phyloP scores from a whole-genome alignment of 2,329 filamentous ascomycete genomes.

The Stagonosporopsis cucurbitacearum region DNA sequence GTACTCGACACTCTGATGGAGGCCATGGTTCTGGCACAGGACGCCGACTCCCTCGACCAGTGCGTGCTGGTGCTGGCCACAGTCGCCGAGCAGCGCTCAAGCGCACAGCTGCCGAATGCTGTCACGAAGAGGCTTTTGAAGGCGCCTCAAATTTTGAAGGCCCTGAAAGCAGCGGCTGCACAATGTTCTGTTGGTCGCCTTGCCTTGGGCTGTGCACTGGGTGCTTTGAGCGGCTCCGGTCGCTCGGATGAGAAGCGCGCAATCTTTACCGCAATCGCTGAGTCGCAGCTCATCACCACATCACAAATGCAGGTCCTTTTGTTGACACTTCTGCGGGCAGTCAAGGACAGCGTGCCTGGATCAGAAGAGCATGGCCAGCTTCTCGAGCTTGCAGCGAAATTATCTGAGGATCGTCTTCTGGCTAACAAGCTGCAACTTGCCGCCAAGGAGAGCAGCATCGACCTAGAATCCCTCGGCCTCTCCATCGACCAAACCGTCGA shows the following conservation, averaged over 20 bases:
- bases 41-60: conserved; percentile 71
- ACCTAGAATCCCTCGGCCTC: conserved; percentile 68
- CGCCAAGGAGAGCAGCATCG: conserved; percentile 70
- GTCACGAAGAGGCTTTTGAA: conserved; percentile 74
- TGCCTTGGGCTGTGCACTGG: conserved; percentile 72
- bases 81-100: conserved; percentile 78
- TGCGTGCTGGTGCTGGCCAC: conserved; percentile 82
- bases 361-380: conserved; percentile 41
- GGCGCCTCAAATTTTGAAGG: conserved; percentile 64
- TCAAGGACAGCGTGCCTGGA: conserved; percentile 28
- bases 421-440: conserved; percentile 69
- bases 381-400: conserved; percentile 39
- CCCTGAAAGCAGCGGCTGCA: conserved; percentile 67
- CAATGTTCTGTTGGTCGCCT: conserved; percentile 74
- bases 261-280: conserved; percentile 67
- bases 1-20: conserved; percentile 90
- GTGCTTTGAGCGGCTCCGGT: conserved; percentile 29
- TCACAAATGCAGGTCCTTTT: conserved; percentile 70
- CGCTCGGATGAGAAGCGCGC: conserved; percentile 27
- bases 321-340: conserved; percentile 68
- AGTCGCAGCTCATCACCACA: conserved; percentile 66
- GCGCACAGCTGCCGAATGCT: conserved; percentile 70
- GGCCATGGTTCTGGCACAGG: conserved; percentile 80
- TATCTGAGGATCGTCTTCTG: conserved; percentile 38
- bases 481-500: conserved; percentile 27